These are phyloP conservation scores for Acmispon strigosus DNA, from an alignment of 306 rosid genomes.

Conservation along the genomic window DNA sequence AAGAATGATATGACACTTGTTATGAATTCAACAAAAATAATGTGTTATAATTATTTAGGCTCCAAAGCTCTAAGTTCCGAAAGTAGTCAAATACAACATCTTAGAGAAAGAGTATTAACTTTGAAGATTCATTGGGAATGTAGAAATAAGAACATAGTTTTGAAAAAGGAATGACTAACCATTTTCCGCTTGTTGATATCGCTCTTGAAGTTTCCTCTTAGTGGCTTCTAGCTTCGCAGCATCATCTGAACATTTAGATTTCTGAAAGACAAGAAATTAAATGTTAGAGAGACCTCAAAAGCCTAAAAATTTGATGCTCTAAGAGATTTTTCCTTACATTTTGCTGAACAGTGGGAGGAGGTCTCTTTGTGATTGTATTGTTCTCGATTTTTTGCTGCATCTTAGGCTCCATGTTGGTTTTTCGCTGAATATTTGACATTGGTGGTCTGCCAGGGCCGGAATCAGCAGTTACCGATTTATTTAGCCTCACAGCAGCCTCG, in stretches of 20 bases:
- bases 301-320: neutral
- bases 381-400: constrained; percentile 37
- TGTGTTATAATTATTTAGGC: neutral
- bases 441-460: constrained; percentile 52
- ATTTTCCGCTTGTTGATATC: constrained; percentile 89
- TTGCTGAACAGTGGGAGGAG: constrained; percentile 35
- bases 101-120: neutral
- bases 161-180: constrained; percentile 36
- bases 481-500: constrained; percentile 42
- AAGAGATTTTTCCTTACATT: constrained; percentile 40
- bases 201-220: constrained; percentile 90
- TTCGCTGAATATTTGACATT: constrained; percentile 38
- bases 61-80: neutral
- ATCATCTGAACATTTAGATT: constrained; percentile 50
- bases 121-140: neutral
- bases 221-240: constrained; percentile 86
- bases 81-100: neutral
- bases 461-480: constrained; percentile 39
- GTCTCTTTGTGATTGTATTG: constrained; percentile 42
- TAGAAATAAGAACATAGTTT: neutral
- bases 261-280: constrained; percentile 27
- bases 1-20: neutral
- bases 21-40: neutral
- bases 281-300: constrained; percentile 26
- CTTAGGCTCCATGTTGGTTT: constrained; percentile 24